phyloP scores from a whole-genome alignment of 2,329 filamentous ascomycete genomes.

The Botrytis fabae region DNA sequence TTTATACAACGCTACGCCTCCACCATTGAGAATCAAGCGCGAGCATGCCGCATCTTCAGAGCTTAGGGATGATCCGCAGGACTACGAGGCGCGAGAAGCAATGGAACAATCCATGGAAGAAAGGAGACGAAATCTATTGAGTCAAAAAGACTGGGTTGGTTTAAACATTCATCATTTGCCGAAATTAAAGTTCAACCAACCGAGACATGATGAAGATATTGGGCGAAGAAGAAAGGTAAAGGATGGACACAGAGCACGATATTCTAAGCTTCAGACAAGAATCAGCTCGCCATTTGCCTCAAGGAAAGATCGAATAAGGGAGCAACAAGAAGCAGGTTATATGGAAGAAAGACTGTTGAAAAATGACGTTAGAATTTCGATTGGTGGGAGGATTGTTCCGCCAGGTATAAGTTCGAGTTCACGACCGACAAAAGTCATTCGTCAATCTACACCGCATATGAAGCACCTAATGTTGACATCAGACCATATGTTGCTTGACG shows the following conservation, averaged over 20 bases:
- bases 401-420: conserved; percentile 36
- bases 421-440: conserved; percentile 21
- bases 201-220: conserved; percentile 32
- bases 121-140: conserved; percentile 36
- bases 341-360: not conserved
- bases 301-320: conserved; percentile 3
- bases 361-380: conserved; percentile 37
- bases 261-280: conserved; percentile 28
- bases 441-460: conserved; percentile 15
- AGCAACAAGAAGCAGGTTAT: conserved; percentile 1
- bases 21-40: conserved; percentile 26
- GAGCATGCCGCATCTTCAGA: conserved; percentile 19
- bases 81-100: conserved; percentile 17
- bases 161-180: conserved; percentile 33
- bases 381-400: conserved; percentile 33
- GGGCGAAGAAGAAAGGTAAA: conserved; percentile 36
- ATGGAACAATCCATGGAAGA: conserved; percentile 29
- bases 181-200: conserved; percentile 30
- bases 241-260: conserved; percentile 33
- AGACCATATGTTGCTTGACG: conserved; percentile 39
- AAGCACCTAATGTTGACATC: conserved; percentile 28
- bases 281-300: conserved; percentile 29
- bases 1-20: conserved; percentile 34
- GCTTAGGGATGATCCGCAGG: not conserved
- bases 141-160: conserved; percentile 39